Percentiles rank a stretch among this genome's conserved stretches.
Conservation (phyloP, 2,329 filamentous ascomycete genomes). For the Pseudogymnoascus sp. region DNA sequence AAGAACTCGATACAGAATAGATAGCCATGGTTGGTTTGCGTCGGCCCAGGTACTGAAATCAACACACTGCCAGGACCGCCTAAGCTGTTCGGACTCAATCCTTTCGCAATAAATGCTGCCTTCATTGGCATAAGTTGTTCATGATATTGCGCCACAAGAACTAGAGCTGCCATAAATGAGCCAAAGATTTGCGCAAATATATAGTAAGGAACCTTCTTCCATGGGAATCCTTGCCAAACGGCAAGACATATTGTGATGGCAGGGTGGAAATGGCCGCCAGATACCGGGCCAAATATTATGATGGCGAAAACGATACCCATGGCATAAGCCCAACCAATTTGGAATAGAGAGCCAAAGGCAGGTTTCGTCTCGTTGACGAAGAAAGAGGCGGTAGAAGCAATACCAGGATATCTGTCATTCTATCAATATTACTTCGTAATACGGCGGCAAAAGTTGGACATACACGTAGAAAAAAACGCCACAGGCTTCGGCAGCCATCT, state of each 20-base stretch:
- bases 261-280: slow-evolving; percentile 48
- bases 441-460: slow-evolving; percentile 7
- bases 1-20: slow-evolving; percentile 52
- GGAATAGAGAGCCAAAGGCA: slow-evolving; percentile 42
- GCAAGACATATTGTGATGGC: slow-evolving; percentile 38
- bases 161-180: slow-evolving; percentile 44
- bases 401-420: slow-evolving; percentile 35
- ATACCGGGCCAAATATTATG: slow-evolving; percentile 44
- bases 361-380: slow-evolving; percentile 36
- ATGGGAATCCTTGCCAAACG: slow-evolving; percentile 49
- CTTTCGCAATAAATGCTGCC: slow-evolving; percentile 22
- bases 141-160: slow-evolving; percentile 49
- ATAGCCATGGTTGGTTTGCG: slow-evolving; percentile 45
- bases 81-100: slow-evolving; percentile 34
- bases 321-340: slow-evolving; percentile 47
- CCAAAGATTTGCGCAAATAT: slow-evolving; percentile 49
- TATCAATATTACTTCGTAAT: background rate
- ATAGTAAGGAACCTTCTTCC: slow-evolving; percentile 48
- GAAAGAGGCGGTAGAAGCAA: slow-evolving; percentile 44
- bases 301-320: slow-evolving; percentile 51
- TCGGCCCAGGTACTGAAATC: slow-evolving; percentile 42
- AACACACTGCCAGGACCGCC: slow-evolving; percentile 46
- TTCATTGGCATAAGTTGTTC: slow-evolving; percentile 38
- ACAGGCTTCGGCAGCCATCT: slow-evolving; percentile 47
- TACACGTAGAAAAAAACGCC: slow-evolving; percentile 49